A percentile compares a stretch with the other conserved stretches of the same genome.
Conservation (phyloP, 352 stramenopile species). For the Phytopythium montanum region DNA sequence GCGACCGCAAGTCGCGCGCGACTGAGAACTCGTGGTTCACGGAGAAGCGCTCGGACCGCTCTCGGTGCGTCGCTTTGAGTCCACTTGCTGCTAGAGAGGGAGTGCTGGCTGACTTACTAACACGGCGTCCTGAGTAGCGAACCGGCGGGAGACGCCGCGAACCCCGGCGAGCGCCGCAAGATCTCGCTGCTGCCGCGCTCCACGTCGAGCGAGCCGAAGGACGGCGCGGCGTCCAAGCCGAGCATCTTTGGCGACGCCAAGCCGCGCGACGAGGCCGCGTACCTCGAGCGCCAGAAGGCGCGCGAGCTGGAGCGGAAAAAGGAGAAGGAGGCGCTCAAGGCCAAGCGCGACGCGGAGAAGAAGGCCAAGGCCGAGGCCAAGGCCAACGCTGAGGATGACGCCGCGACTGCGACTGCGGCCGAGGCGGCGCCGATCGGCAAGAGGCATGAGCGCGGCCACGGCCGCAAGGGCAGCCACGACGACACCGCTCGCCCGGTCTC, state of each 20-base stretch:
- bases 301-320: conserved; percentile 26
- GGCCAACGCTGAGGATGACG: conserved; percentile 4
- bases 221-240: conserved; percentile 14
- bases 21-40: conserved; percentile 39
- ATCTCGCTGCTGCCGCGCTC: conserved; percentile 59
- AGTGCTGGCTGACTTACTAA: background rate
- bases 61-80: conserved; percentile 23
- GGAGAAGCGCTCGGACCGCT: conserved; percentile 52
- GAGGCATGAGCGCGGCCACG: conserved; percentile 13
- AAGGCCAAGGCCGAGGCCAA: conserved; percentile 18
- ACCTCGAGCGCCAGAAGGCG: conserved; percentile 65
- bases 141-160: conserved; percentile 14
- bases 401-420: background rate
- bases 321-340: conserved; percentile 13
- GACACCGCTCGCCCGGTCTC: conserved; percentile 8
- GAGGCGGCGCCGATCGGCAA: conserved; percentile 3
- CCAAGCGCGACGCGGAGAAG: conserved; percentile 19
- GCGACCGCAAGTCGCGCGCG: conserved; percentile 42
- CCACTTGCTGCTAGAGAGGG: background rate
- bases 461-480: conserved; percentile 22
- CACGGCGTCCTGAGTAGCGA: conserved; percentile 14
- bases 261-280: conserved; percentile 65
- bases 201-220: conserved; percentile 31
- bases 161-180: conserved; percentile 46
- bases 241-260: conserved; percentile 87